A percentile compares a stretch with the other conserved stretches of the same genome.
Evolutionary conservation across 2,329 filamentous ascomycete species (phyloP).

Genomic region (Alternaria incomplexa): DNA sequence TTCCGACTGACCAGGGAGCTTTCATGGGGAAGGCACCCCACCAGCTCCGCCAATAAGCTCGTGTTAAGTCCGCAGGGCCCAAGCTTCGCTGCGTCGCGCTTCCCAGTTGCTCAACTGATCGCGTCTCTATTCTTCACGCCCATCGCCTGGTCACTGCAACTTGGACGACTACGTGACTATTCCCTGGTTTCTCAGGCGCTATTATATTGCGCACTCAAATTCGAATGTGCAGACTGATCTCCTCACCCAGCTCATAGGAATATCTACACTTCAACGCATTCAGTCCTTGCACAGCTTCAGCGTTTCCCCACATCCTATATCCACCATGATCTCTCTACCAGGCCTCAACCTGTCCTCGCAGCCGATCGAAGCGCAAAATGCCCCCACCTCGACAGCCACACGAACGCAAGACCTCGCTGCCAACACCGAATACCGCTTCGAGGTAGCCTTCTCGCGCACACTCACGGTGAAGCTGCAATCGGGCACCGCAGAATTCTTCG

Average conservation of each 20-base stretch:
- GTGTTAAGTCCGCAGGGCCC: slow-evolving; percentile 17
- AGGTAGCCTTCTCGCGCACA: slow-evolving; percentile 44
- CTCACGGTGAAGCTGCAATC: slow-evolving; percentile 66
- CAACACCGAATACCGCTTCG: slow-evolving; percentile 55
- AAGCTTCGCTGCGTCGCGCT: slow-evolving; percentile 9
- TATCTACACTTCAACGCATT: neutral
- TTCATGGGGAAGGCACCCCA: slow-evolving; percentile 15
- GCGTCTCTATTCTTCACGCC: neutral
- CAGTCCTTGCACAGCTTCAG: neutral
- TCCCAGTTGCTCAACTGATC: neutral
- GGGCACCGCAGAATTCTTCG: slow-evolving; percentile 91
- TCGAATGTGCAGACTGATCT: neutral
- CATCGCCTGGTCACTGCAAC: neutral
- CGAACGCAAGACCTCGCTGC: slow-evolving; percentile 52
- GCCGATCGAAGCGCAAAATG: slow-evolving; percentile 31
- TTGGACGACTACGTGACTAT: neutral
- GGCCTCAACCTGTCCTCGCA: slow-evolving; percentile 53
- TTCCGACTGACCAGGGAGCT: slow-evolving; percentile 21
- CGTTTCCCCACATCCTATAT: neutral
- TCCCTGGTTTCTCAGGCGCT: neutral
- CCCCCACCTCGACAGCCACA: slow-evolving; percentile 28
- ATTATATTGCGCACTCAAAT: neutral
- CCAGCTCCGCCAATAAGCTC: slow-evolving; percentile 19
- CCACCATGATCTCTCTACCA: slow-evolving; percentile 51
- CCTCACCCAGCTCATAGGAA: neutral